phyloP scores from a whole-genome alignment of 2,329 filamentous ascomycete genomes.

The Xylaria multiplex region DNA sequence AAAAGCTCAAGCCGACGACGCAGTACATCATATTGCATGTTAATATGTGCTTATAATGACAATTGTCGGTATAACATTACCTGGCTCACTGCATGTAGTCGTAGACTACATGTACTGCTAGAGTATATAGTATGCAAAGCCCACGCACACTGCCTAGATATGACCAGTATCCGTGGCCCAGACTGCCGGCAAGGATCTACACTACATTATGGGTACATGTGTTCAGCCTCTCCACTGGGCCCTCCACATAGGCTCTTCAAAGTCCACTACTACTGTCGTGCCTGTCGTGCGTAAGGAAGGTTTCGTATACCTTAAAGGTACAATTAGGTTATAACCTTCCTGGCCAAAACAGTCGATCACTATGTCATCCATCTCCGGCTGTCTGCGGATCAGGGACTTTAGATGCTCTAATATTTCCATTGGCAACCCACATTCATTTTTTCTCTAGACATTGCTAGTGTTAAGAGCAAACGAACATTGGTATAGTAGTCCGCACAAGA shows the following conservation, averaged over 20 bases:
- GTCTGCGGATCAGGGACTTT: constrained; percentile 21
- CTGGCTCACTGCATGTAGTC: neutral
- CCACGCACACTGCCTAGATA: too few relatives aligned
- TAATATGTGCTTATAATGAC: constrained; percentile 5
- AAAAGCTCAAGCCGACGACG: too few relatives aligned
- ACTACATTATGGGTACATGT: neutral
- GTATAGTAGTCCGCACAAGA: neutral
- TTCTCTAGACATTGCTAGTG: constrained; percentile 5
- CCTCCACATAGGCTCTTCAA: neutral
- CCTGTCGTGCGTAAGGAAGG: constrained; percentile 5
- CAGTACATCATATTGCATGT: neutral
- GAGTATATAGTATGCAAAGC: too few relatives aligned
- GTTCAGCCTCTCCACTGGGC: too few relatives aligned
- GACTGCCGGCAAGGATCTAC: neutral
- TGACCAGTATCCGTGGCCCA: neutral
- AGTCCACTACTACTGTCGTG: neutral
- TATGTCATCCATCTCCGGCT: constrained; percentile 18
- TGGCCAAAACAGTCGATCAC: constrained; percentile 4
- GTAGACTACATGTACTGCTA: too few relatives aligned
- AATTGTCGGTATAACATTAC: constrained; percentile 1
- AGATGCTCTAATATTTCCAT: neutral
- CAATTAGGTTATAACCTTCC: constrained; percentile 23
- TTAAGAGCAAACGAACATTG: constrained; percentile 4
- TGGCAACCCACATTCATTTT: constrained; percentile 3
- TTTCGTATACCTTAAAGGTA: constrained; percentile 23